These are phyloP conservation scores for Eutypa lata DNA, from an alignment of 2,329 filamentous ascomycete genomes.

Conservation along the genomic window DNA sequence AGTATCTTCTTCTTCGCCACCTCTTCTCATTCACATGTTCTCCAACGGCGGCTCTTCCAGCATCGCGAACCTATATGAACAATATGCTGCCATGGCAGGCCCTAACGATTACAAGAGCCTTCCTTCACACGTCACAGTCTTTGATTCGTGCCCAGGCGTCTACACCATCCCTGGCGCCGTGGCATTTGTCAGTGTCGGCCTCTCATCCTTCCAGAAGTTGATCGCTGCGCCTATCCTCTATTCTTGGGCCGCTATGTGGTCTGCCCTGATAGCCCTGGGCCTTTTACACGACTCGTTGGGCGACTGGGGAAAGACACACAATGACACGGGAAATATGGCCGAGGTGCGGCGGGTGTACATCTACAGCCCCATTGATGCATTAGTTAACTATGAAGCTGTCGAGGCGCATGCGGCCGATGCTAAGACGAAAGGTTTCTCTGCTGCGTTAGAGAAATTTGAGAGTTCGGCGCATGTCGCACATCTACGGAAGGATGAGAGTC, in stretches of 20 bases:
- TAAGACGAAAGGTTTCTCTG: slow-evolving; percentile 7
- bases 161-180: neutral
- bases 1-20: neutral
- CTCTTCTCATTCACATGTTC: slow-evolving; percentile 7
- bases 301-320: slow-evolving; percentile 7
- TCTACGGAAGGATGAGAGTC: slow-evolving; percentile 9
- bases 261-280: neutral
- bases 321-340: slow-evolving; percentile 1
- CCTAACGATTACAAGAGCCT: neutral
- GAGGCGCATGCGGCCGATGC: slow-evolving; percentile 13
- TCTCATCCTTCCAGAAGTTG: slow-evolving; percentile 1
- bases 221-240: slow-evolving; percentile 3
- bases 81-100: neutral
- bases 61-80: slow-evolving; percentile 4
- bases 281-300: slow-evolving; percentile 4
- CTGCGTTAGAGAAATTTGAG: slow-evolving; percentile 11
- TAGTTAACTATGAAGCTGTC: slow-evolving; percentile 7
- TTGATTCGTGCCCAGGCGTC: slow-evolving; percentile 7
- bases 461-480: slow-evolving; percentile 13
- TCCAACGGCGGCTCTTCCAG: slow-evolving; percentile 8
- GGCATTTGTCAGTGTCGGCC: neutral
- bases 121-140: slow-evolving; percentile 7
- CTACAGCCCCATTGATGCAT: slow-evolving; percentile 10
- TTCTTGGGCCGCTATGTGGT: neutral
- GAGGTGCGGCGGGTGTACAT: slow-evolving; percentile 14